phyloP scores from a whole-genome alignment of 129 eudicot genomes.

The Deinandra increscens region DNA sequence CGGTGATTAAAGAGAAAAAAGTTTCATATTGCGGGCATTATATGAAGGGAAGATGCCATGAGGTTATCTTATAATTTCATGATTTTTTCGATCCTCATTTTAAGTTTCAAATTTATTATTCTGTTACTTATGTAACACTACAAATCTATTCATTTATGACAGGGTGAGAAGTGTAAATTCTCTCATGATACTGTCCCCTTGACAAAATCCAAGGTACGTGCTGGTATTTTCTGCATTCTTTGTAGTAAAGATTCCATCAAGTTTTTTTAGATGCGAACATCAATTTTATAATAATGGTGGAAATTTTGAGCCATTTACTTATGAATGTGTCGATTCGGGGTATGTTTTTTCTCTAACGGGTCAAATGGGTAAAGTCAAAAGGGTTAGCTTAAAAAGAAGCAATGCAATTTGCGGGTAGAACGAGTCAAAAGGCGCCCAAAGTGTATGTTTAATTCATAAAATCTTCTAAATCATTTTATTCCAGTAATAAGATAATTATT shows the following conservation, averaged over 20 bases:
- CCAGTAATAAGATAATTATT: neutral
- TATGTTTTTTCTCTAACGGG: neutral
- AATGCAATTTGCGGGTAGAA: neutral
- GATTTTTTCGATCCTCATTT: neutral
- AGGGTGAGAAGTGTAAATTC: slow-evolving; percentile 90
- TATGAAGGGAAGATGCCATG: slow-evolving; percentile 78
- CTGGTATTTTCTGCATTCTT: slow-evolving; percentile 4
- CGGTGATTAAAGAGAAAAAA: slow-evolving; percentile 54
- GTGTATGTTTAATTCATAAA: neutral
- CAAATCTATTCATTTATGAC: slow-evolving; percentile 27
- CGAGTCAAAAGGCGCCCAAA: too few relatives aligned
- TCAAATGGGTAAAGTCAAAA: neutral
- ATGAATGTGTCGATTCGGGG: neutral
- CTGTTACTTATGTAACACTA: neutral
- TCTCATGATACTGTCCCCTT: slow-evolving; percentile 84
- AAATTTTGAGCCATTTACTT: neutral
- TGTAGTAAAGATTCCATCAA: neutral
- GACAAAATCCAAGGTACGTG: slow-evolving; percentile 77
- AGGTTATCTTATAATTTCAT: slow-evolving; percentile 42
- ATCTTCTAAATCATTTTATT: neutral
- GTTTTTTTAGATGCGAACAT: neutral
- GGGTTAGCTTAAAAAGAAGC: neutral
- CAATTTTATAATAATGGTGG: neutral
- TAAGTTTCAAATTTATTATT: neutral
- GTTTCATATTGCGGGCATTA: slow-evolving; percentile 68